phyloP scores from a whole-genome alignment of 2,329 filamentous ascomycete genomes.

The Nemania sp. region DNA sequence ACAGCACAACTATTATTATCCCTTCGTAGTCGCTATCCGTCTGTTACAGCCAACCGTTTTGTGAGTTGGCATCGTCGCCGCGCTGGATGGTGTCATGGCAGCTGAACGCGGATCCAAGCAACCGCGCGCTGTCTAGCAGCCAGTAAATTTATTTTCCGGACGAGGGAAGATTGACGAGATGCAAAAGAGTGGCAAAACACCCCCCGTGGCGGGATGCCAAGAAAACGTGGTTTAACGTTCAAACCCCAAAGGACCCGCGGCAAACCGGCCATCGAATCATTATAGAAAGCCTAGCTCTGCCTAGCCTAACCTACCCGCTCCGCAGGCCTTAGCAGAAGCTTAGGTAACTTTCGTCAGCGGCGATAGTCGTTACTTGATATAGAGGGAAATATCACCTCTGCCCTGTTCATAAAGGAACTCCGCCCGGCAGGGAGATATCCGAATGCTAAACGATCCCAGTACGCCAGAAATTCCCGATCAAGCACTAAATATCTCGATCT shows the following conservation, averaged over 20 bases:
- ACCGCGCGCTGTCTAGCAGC: conserved; percentile 9
- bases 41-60: background rate
- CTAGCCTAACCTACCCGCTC: background rate
- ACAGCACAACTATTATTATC: background rate
- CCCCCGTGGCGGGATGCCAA: conserved; percentile 15
- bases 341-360: background rate
- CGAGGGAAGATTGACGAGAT: conserved; percentile 18
- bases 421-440: conserved; percentile 9
- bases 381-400: background rate
- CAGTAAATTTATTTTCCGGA: conserved; percentile 22
- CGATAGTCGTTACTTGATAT: background rate
- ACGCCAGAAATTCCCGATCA: conserved; percentile 37
- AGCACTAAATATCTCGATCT: conserved; percentile 45
- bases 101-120: conserved; percentile 2
- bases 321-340: background rate
- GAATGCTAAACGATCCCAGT: background rate
- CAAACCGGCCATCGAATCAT: background rate
- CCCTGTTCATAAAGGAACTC: background rate
- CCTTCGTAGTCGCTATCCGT: background rate
- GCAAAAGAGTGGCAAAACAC: background rate
- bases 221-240: conserved; percentile 29
- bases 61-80: background rate
- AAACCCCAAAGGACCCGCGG: background rate
- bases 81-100: background rate
- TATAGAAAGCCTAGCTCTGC: no score